phyloP scores from a whole-genome alignment of 768 basidiomycete species.

The Fomitopsis pulvina region DNA sequence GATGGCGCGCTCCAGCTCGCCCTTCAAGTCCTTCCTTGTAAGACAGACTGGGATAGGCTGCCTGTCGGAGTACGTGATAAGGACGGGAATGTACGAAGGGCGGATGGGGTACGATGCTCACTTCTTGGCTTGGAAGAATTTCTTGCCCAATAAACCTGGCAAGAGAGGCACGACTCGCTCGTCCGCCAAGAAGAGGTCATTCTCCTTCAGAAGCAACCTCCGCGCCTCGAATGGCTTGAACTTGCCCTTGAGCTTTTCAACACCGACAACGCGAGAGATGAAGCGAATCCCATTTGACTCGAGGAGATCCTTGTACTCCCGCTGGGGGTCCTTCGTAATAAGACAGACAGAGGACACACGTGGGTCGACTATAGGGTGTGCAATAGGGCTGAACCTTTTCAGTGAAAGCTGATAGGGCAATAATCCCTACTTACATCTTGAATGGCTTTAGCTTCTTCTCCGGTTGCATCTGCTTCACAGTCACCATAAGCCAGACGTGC shows the following conservation, averaged over 20 bases:
- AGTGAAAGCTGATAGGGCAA: not conserved
- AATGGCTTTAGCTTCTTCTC: conserved; percentile 73
- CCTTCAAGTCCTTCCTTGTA: conserved; percentile 83
- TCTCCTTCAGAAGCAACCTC: conserved; percentile 77
- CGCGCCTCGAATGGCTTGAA: conserved; percentile 82
- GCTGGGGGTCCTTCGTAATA: conserved; percentile 92
- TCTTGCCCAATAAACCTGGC: conserved; percentile 79
- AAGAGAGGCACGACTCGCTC: conserved; percentile 84
- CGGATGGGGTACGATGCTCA: conserved; percentile 30
- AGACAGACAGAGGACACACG: conserved; percentile 77
- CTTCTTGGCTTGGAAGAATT: conserved; percentile 97
- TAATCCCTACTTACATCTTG: conserved; percentile 63
- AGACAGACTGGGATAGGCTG: conserved; percentile 95
- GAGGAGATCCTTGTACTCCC: conserved; percentile 93
- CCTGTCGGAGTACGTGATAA: conserved; percentile 33
- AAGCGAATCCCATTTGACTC: conserved; percentile 77
- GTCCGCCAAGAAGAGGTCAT: conserved; percentile 91
- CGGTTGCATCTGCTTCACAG: conserved; percentile 77
- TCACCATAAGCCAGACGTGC: conserved; percentile 82
- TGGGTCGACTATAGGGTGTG: conserved; percentile 79
- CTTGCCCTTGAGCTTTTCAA: conserved; percentile 91
- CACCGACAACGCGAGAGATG: conserved; percentile 84
- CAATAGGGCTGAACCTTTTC: conserved; percentile 49
- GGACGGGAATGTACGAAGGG: conserved; percentile 8
- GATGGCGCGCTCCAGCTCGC: conserved; percentile 87